Evolutionary conservation across 2,329 filamentous ascomycete genomes (phyloP), one percentile per base, ranked within the genome.

Genomic region (Colletotrichum sp.): DNA sequence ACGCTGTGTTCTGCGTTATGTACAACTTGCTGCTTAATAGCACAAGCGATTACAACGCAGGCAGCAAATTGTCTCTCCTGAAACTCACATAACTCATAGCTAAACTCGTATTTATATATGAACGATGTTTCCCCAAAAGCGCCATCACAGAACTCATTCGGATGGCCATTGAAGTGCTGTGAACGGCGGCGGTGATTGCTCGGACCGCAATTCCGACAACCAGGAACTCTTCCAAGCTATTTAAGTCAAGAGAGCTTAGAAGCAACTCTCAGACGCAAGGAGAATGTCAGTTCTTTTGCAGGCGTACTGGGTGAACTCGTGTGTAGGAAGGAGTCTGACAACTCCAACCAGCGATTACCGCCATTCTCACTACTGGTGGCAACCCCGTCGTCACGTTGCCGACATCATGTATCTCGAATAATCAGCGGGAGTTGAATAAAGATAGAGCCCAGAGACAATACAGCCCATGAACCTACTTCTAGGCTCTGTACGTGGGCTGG

Each of bases 21-120:
- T 4, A 19, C 16, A n/a, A 11, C 36, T 19, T 2, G 16, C 4
- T 6, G 36, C 16, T 44, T n/a, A 16, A 39, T 16, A 16, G 15
- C 15, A 15, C 1, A 34, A 34, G 36, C 2, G 0, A 4, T 8
- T 8, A 8, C 7, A 39, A 5, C 7, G 16, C 36, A 19, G 3
- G 4, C 7, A 8, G 6, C n/a, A n/a, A n/a, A 39, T 39, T 39
- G 8, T 19, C 19, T 44, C 39, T 44, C 8, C 8, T 11, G 0
- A 6, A 44, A 44, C 39, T 11, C 8, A 19, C 0, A n/a, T 44
- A 11, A 5, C 19, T 44, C 19, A n/a, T 0, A n/a, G 2, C 39
- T 44, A 1, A 9, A 44, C 39, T n/a, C 15, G 5, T 6, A 9
- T 0, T 19, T 19, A n/a, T n/a, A 44, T 44, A 44, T 9, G 1